Conservation (phyloP, 2,329 filamentous ascomycete genomes). For the Fusarium sp. region DNA sequence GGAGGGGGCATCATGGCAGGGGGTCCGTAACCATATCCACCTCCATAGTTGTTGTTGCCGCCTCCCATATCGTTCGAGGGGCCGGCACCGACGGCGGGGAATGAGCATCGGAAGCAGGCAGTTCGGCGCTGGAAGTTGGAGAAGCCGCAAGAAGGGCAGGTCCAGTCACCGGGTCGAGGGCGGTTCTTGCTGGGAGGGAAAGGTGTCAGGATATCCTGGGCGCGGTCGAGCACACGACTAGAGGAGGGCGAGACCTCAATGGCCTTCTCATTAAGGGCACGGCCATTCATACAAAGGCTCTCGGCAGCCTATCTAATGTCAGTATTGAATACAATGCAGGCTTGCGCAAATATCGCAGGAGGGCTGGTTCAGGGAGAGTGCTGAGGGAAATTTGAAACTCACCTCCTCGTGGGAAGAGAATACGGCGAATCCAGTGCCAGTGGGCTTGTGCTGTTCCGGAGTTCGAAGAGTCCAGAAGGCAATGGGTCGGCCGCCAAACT, state of each 20-base stretch:
- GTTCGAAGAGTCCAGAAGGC: conserved; percentile 99
- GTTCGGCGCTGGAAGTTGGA: conserved; percentile 99
- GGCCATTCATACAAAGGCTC: conserved; percentile 98
- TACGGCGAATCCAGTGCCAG: conserved; percentile 95
- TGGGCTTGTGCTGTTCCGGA: conserved; percentile 99
- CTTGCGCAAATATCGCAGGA: neutral
- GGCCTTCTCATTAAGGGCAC: conserved; percentile 97
- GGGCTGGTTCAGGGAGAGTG: neutral
- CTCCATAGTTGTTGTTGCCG: conserved; percentile 71
- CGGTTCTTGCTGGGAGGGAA: conserved; percentile 99
- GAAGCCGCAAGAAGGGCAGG: conserved; percentile 97
- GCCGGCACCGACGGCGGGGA: conserved; percentile 89
- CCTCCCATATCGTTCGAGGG: conserved; percentile 73
- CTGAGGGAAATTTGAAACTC: conserved; percentile 52
- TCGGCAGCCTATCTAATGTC: conserved; percentile 79
- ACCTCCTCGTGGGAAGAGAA: conserved; percentile 99
- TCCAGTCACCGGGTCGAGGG: conserved; percentile 97
- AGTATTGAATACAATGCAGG: conserved; percentile 8
- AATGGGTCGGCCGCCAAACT: conserved; percentile 96
- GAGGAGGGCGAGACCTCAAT: conserved; percentile 98
- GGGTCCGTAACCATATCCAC: conserved; percentile 70
- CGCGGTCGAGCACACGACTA: conserved; percentile 94
- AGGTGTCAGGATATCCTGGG: conserved; percentile 93
- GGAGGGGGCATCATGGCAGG: conserved; percentile 85
- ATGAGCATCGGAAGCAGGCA: conserved; percentile 98